These are phyloP conservation scores for Sphagnurus paluster DNA, from an alignment of 1,284 basidiomycete genomes.

Conservation along the genomic window DNA sequence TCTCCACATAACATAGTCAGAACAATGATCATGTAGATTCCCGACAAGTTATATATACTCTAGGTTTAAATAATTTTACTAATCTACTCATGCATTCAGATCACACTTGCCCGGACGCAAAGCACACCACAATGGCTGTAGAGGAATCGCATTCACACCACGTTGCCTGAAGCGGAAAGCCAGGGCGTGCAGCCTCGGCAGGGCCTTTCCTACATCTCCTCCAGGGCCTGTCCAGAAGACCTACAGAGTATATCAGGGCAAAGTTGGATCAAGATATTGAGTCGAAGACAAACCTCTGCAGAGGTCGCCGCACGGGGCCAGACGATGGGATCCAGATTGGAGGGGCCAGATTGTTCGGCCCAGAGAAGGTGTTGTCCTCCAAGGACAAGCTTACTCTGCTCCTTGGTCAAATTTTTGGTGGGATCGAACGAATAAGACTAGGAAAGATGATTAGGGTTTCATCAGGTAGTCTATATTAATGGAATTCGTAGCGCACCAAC, in stretches of 20 bases:
- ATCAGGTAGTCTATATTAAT: background rate
- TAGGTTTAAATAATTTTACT: background rate
- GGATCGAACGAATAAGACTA: slow-evolving; percentile 77
- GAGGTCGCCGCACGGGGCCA: slow-evolving; percentile 83
- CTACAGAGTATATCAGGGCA: background rate
- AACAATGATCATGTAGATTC: too few species aligned
- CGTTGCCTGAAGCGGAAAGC: slow-evolving; percentile 60
- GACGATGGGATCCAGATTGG: slow-evolving; percentile 68
- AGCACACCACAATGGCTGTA: slow-evolving; percentile 78
- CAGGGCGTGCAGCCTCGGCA: slow-evolving; percentile 63
- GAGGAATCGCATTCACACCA: slow-evolving; percentile 56
- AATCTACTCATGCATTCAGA: slow-evolving; percentile 24
- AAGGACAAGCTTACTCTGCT: slow-evolving; percentile 56
- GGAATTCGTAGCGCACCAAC: slow-evolving; percentile 48
- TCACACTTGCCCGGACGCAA: slow-evolving; percentile 57
- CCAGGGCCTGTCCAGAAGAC: slow-evolving; percentile 39
- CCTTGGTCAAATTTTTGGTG: slow-evolving; percentile 50
- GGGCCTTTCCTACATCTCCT: slow-evolving; percentile 43
- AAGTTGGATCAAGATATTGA: background rate
- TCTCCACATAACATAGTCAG: too few species aligned
- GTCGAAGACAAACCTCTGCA: slow-evolving; percentile 49
- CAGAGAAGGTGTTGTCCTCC: slow-evolving; percentile 78
- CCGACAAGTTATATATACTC: background rate
- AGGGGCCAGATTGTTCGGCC: slow-evolving; percentile 74
- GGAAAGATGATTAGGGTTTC: background rate